Evolutionary conservation across 2,329 filamentous ascomycete genomes (phyloP).

Genomic region (Epicoccum sorghinum): DNA sequence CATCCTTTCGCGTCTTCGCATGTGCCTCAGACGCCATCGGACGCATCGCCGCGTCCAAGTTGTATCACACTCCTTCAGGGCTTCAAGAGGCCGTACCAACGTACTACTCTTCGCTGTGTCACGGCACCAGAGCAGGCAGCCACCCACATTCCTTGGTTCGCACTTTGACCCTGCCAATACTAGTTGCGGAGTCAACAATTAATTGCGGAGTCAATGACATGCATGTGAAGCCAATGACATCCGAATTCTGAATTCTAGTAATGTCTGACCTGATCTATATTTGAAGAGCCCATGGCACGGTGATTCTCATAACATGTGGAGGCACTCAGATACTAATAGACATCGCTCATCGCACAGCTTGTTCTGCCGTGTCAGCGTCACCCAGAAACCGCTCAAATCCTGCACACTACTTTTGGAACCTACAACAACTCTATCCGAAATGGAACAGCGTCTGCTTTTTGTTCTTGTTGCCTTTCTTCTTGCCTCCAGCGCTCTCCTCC

Average conservation of each 20-base stretch:
- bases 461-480: conserved; percentile 57
- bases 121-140: not conserved
- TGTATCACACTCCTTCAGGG: not conserved
- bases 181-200: too few species aligned
- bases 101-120: not conserved
- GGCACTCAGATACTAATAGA: too few species aligned
- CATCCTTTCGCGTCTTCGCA: not conserved
- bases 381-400: not conserved
- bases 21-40: not conserved
- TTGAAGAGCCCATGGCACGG: too few species aligned
- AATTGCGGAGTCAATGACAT: too few species aligned
- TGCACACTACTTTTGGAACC: not conserved
- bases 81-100: not conserved
- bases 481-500: conserved; percentile 36
- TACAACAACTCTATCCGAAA: conserved; percentile 48
- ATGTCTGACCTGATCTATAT: too few species aligned
- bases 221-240: too few species aligned
- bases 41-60: not conserved
- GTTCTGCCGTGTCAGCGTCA: not conserved
- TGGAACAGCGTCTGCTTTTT: conserved; percentile 59
- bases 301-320: too few species aligned
- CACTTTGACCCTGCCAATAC: not conserved
- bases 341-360: not conserved
- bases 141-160: not conserved
- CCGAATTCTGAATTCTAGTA: too few species aligned